Conservation (phyloP, 371 early-diverging fungal genomes). For the Rhizoclosmatium hyalinum region DNA sequence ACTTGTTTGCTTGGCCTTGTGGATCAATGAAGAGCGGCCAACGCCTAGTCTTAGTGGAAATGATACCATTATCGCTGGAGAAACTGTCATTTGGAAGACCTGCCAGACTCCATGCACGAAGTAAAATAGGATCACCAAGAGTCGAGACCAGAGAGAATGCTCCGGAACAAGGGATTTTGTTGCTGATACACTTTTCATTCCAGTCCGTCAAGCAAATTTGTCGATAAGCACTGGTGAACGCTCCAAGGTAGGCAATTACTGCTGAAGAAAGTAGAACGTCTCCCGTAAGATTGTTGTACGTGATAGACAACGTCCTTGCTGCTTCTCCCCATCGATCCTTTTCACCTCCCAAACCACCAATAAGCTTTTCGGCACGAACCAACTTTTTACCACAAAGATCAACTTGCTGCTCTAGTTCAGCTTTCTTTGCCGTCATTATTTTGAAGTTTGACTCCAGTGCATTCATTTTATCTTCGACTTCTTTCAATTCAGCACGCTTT, state of each 20-base stretch:
- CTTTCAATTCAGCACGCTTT: slow-evolving; percentile 61
- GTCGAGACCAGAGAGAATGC: slow-evolving; percentile 52
- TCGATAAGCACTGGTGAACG: slow-evolving; percentile 58
- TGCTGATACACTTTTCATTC: slow-evolving; percentile 46
- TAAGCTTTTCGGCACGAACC: slow-evolving; percentile 63
- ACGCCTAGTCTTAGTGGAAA: slow-evolving; percentile 53
- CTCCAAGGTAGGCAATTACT: slow-evolving; percentile 64
- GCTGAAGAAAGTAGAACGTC: slow-evolving; percentile 58
- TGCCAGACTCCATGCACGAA: slow-evolving; percentile 60
- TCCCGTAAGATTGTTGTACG: slow-evolving; percentile 55
- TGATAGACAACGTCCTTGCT: slow-evolving; percentile 44
- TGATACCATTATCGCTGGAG: slow-evolving; percentile 64
- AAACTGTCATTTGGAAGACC: slow-evolving; percentile 63
- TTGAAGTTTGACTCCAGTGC: slow-evolving; percentile 51
- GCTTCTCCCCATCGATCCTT: slow-evolving; percentile 65
- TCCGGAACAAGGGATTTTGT: slow-evolving; percentile 50
- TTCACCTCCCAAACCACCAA: slow-evolving; percentile 65
- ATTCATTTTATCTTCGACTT: slow-evolving; percentile 64
- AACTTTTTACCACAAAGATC: slow-evolving; percentile 60
- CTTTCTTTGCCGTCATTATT: slow-evolving; percentile 63
- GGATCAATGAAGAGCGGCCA: slow-evolving; percentile 65
- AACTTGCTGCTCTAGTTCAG: slow-evolving; percentile 61
- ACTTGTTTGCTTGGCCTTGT: slow-evolving; percentile 67
- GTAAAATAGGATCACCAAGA: slow-evolving; percentile 60
- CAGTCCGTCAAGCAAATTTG: slow-evolving; percentile 49